Evolutionary conservation across 345 rosid genomes (phyloP).

Genomic region (Populus alba): DNA sequence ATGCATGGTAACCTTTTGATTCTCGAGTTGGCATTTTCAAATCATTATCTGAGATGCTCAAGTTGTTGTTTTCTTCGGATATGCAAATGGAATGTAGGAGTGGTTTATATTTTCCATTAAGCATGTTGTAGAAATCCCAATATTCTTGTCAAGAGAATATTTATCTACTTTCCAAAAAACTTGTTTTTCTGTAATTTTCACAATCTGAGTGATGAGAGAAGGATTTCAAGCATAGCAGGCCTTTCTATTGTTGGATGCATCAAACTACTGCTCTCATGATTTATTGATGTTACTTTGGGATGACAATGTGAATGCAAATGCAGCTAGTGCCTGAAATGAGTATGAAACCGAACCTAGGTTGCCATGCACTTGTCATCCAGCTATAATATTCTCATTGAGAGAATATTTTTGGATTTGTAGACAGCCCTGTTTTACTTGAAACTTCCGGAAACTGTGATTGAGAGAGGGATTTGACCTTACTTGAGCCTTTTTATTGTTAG

Average conservation of each 20-base stretch:
- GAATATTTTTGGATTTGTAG: background rate
- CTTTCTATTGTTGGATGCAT: background rate
- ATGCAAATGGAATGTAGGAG: background rate
- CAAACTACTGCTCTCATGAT: background rate
- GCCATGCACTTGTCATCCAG: background rate
- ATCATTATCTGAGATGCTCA: background rate
- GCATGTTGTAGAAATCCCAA: background rate
- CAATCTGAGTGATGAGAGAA: background rate
- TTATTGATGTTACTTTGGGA: background rate
- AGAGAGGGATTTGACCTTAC: background rate
- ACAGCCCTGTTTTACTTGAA: background rate
- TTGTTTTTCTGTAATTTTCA: background rate
- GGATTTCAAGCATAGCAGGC: background rate
- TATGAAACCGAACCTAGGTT: background rate
- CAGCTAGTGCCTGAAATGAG: background rate
- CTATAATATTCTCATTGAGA: background rate
- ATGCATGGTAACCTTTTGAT: background rate
- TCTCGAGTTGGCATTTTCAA: background rate
- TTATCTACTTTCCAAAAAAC: background rate
- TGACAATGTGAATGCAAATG: background rate
- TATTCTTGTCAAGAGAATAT: background rate
- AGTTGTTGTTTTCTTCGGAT: background rate
- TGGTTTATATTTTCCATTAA: background rate
- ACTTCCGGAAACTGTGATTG: background rate
- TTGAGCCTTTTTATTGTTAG: background rate